Evolutionary conservation across 352 stramenopile genomes (phyloP).

Genomic region (Pythium dissimile): DNA sequence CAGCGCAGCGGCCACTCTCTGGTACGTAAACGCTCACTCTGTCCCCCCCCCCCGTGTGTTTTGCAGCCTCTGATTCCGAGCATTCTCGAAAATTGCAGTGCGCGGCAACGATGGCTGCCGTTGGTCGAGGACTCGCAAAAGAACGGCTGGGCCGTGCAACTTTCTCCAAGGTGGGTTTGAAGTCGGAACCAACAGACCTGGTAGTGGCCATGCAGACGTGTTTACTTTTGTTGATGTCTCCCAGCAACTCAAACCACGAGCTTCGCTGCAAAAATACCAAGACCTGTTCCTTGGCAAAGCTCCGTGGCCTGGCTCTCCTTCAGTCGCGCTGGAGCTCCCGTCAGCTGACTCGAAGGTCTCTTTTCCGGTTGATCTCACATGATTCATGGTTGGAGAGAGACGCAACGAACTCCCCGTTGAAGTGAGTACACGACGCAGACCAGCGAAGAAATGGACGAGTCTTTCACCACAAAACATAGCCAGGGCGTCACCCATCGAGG

Average conservation of each 20-base stretch:
- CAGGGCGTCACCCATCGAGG: too few species aligned
- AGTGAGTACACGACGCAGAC: too few species aligned
- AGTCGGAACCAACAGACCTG: neutral
- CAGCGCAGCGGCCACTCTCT: conserved; percentile 61
- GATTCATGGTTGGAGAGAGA: neutral
- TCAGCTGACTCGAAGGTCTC: neutral
- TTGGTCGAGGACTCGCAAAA: conserved; percentile 65
- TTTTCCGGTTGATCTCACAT: neutral
- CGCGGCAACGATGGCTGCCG: conserved; percentile 49
- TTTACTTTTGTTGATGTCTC: too few species aligned
- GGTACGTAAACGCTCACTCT: too few species aligned
- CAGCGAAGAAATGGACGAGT: too few species aligned
- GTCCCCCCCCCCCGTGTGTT: too few species aligned
- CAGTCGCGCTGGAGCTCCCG: neutral
- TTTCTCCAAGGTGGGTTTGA: conserved; percentile 43
- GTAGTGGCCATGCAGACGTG: too few species aligned
- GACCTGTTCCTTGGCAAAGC: conserved; percentile 52
- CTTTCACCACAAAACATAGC: too few species aligned
- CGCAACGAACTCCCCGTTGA: too few species aligned
- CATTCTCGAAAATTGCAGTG: too few species aligned
- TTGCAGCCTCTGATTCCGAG: too few species aligned
- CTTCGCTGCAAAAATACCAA: conserved; percentile 67
- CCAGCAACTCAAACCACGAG: conserved; percentile 47
- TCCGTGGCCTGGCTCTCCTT: conserved; percentile 61
- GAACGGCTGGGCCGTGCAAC: conserved; percentile 50